Evolutionary conservation across 495 filamentous ascomycete species (phyloP).

Genomic region (Darksidea phi): DNA sequence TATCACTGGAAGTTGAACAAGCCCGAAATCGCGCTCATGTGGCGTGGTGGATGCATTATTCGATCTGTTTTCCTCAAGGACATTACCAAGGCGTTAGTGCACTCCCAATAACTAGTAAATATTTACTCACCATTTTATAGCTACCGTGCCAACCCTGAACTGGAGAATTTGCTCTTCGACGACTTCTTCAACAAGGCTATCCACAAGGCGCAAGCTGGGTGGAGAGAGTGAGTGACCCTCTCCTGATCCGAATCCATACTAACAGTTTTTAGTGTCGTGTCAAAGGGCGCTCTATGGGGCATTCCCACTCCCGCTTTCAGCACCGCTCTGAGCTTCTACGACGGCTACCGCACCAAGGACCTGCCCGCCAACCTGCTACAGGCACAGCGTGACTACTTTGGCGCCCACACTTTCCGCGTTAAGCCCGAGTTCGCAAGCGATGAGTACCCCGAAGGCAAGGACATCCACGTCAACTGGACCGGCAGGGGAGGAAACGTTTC

Average conservation of each 20-base stretch:
- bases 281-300: constrained; percentile 87
- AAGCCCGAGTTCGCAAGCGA: constrained; percentile 69
- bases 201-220: constrained; percentile 90
- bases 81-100: constrained; percentile 73
- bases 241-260: not conserved
- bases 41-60: constrained; percentile 99
- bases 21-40: constrained; percentile 99
- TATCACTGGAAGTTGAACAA: constrained; percentile 99
- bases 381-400: constrained; percentile 98
- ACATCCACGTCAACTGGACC: constrained; percentile 99
- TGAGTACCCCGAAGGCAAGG: constrained; percentile 80
- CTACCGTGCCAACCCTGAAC: constrained; percentile 89
- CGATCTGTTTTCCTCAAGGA: constrained; percentile 99
- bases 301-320: constrained; percentile 94
- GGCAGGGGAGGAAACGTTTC: constrained; percentile 94
- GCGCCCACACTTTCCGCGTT: constrained; percentile 89
- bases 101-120: not conserved
- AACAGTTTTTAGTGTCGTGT: constrained; percentile 55
- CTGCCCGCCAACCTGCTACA: constrained; percentile 97
- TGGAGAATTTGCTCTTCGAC: constrained; percentile 97
- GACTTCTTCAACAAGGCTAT: constrained; percentile 99
- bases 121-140: constrained; percentile 21
- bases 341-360: constrained; percentile 92
- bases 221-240: constrained; percentile 62
- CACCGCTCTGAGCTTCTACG: constrained; percentile 95